A percentile compares a stretch with the other conserved stretches of the same genome.
Conservation (phyloP, 495 filamentous ascomycete species). For the Trypethelium eluteriae region DNA sequence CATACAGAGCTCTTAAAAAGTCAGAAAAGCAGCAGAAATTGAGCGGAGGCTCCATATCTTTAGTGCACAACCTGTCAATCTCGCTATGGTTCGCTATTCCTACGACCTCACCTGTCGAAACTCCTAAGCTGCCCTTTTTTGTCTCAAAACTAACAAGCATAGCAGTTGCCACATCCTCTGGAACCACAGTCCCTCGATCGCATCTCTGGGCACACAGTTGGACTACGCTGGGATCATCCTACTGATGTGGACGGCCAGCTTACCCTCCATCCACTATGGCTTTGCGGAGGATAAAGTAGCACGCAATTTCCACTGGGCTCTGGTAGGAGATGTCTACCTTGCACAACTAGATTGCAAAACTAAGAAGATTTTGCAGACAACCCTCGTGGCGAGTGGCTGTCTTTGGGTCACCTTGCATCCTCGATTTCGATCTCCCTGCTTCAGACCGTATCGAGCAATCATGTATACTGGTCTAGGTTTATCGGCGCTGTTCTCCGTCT, state of each 20-base stretch:
- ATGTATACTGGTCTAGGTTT: slow-evolving; percentile 42
- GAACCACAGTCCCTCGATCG: slow-evolving; percentile 40
- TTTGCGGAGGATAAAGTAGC: slow-evolving; percentile 39
- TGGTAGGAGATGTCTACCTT: slow-evolving; percentile 20
- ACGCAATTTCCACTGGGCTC: slow-evolving; percentile 36
- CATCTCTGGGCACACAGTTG: slow-evolving; percentile 38
- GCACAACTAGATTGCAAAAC: background rate
- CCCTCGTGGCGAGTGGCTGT: slow-evolving; percentile 32
- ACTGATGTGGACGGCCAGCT: slow-evolving; percentile 47
- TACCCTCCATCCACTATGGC: slow-evolving; percentile 47
- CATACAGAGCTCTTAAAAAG: slow-evolving; percentile 7
- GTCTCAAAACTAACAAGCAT: slow-evolving; percentile 15
- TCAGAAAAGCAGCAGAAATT: background rate
- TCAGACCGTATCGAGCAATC: slow-evolving; percentile 32
- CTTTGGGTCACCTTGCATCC: slow-evolving; percentile 36
- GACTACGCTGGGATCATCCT: slow-evolving; percentile 49
- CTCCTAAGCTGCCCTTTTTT: background rate
- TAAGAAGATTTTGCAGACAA: slow-evolving; percentile 16
- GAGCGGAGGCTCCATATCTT: background rate
- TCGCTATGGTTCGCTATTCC: background rate
- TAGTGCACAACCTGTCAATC: background rate
- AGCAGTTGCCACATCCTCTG: slow-evolving; percentile 43
- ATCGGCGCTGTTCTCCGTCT: slow-evolving; percentile 38
- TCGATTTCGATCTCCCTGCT: slow-evolving; percentile 33
- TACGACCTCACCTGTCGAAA: background rate